Base-by-base conservation (phyloP, 2,329 filamentous ascomycete species). In the Exophiala bonariae region DNA sequence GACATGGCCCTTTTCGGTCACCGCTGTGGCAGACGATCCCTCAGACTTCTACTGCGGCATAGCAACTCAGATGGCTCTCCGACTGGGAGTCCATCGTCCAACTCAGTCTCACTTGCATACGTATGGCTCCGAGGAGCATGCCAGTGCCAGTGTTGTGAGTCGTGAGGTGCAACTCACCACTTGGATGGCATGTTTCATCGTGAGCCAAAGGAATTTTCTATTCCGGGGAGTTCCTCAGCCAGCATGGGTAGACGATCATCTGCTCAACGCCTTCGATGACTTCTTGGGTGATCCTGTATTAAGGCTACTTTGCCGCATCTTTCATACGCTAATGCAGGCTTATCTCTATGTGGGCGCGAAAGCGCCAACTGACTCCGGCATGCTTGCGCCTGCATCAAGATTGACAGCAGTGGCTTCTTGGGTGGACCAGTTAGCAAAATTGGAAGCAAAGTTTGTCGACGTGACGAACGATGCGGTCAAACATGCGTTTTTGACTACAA, bases 1-100 rank as follows among this genome's bases (percentile, higher is more conserved):
- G 22, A 49, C 52, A 47, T 59, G 57, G 57, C 57, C 57, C n/a
- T 55, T 57, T 36, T 50, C 57, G 7, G 51, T 56, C 7, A 55
- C 51, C 5, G 56, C 57, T 14, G 32, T 58, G 1, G 48, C 37
- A 2, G 47, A 49, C 7, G 57, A 59, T 28, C 48, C 35, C 10
- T 55, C 56, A 2, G 28, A 46, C 11, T 45, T 44, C 11, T 37
- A 57, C 13, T 36, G 52, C 6, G 49, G 50, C 14, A 33, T 52
- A 8, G 54, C 56, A 3, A 53, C 56, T 14, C 50, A 50, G 8
- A 56, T 56, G 10, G 45, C 56, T 26, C 39, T 58, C 10, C 51
- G 52, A 16, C 54, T 59, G 10, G 57, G 56, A 4, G 36, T 59
- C 4, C 57, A 59, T 36, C 48, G 55, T 18, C 56, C 57, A 8